Evolutionary conservation across 495 filamentous ascomycete genomes (phyloP), one percentile per base, ranked within the genome.

Genomic region (Rostrohypoxylon terebratum): DNA sequence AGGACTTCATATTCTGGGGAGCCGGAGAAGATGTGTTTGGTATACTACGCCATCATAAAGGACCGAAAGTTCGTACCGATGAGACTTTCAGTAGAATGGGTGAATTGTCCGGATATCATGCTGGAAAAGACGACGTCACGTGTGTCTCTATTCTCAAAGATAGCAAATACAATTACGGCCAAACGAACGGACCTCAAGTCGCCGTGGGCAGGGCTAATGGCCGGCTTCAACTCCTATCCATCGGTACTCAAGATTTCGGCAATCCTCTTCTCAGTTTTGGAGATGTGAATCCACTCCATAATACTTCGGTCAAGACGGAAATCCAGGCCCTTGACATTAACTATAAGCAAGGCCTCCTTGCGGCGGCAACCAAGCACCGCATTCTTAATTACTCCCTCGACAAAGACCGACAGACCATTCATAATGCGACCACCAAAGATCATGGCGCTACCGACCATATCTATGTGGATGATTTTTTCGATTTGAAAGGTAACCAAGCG

Each of bases 141-240:
- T 74, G 77, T 1, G 63, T 86, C 11, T 69, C 69, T 1, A 76
- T 85, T 13, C 58, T 84, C 2, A 75, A 72, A 44, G 63, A 70
- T 8, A 36, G 11, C 11, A 62, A 44, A 61, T 66, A 66, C 28
- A 62, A 54, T 10, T 59, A 61, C 14, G 68, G 66, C 14, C 66
- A 69, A 23, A 71, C 67, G 11, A 50, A 69, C n/a, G 66, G 66
- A 0, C 72, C 70, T 8, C 76, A 75, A 34, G 71, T 83, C 0
- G 25, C 84, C 2, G 77, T 79, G 0, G 83, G 84, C 18, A 76
- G 84, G 34, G 81, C 83, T n/a, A 81, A 80, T 57, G 83, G 84
- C 2, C 69, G 78, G 14, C 61, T 86, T 3, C 66, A 76, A 11
- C 68, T 86, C 1, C 59, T 84, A 2, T 82, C 80, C 3, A 78